phyloP scores from a whole-genome alignment of 1,284 basidiomycete species.

The Polyporus tsugae region DNA sequence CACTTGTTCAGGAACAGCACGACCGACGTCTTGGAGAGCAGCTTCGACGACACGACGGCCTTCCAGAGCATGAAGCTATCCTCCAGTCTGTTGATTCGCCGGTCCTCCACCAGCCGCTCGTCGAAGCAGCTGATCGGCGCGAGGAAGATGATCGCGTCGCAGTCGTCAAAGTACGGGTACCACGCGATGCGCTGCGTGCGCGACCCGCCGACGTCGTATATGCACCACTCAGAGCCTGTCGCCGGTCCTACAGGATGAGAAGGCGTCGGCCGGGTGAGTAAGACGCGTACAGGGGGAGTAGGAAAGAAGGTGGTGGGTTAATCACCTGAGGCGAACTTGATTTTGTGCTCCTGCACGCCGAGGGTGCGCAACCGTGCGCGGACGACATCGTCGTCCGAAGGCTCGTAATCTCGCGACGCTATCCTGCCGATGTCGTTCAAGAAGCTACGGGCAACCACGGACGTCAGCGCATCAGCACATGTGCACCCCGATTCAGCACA shows the following conservation, averaged over 20 bases:
- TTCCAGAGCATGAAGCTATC: constrained; percentile 53
- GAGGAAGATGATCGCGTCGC: constrained; percentile 52
- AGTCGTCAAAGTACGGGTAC: constrained; percentile 52
- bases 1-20: constrained; percentile 49
- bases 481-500: background rate
- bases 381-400: constrained; percentile 73
- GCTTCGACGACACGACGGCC: constrained; percentile 47
- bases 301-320: constrained; percentile 8
- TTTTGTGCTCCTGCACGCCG: constrained; percentile 77
- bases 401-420: constrained; percentile 58
- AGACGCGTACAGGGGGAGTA: background rate
- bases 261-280: background rate
- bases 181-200: constrained; percentile 59
- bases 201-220: constrained; percentile 81
- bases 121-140: constrained; percentile 53
- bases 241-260: constrained; percentile 33
- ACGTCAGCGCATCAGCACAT: background rate
- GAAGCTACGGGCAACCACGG: constrained; percentile 52
- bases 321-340: constrained; percentile 72
- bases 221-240: constrained; percentile 49
- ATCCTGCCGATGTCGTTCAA: constrained; percentile 70
- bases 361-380: constrained; percentile 72
- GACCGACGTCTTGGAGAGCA: constrained; percentile 49
- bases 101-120: constrained; percentile 52
- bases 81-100: constrained; percentile 52